Evolutionary conservation across 1,284 basidiomycete genomes (phyloP).

Genomic region (Ceratorhiza oryzae-sativae): DNA sequence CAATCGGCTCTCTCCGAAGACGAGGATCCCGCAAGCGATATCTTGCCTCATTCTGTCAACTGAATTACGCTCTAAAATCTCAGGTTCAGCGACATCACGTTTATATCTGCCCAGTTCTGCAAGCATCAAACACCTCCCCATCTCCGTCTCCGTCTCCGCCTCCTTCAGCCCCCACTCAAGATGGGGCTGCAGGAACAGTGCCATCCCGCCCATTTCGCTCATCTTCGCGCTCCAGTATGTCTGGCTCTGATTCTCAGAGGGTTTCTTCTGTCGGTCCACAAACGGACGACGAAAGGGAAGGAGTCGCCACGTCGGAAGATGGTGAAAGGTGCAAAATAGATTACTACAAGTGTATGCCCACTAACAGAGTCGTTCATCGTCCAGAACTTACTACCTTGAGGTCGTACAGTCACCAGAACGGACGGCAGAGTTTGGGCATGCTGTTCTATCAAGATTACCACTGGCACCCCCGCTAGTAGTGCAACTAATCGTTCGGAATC

Average conservation of each 20-base stretch:
- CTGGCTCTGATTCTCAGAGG: slow-evolving; percentile 28
- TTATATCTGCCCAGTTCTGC: slow-evolving; percentile 11
- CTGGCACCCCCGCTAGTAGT: slow-evolving; percentile 82
- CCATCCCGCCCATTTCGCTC: slow-evolving; percentile 26
- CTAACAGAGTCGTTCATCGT: not conserved
- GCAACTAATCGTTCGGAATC: slow-evolving; percentile 75
- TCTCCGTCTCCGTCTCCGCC: slow-evolving; percentile 31
- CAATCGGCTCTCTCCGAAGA: slow-evolving; percentile 31
- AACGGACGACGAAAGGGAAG: slow-evolving; percentile 31
- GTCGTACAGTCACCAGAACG: slow-evolving; percentile 80
- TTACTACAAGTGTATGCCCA: not conserved
- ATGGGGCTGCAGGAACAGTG: not conserved
- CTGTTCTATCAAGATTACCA: slow-evolving; percentile 78
- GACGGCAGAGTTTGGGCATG: slow-evolving; percentile 78
- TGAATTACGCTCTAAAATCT: not conserved
- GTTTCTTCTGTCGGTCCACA: slow-evolving; percentile 16
- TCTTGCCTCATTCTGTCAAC: slow-evolving; percentile 22
- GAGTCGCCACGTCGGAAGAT: slow-evolving; percentile 32
- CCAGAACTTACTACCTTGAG: slow-evolving; percentile 68
- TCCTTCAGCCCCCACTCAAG: slow-evolving; percentile 14
- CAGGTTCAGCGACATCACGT: not conserved
- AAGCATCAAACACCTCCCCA: slow-evolving; percentile 30
- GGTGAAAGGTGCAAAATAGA: slow-evolving; percentile 34
- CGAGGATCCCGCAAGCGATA: slow-evolving; percentile 23
- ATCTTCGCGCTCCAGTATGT: slow-evolving; percentile 27